Conservation (phyloP, 495 filamentous ascomycete genomes). For the Penicillium egyptiacum region DNA sequence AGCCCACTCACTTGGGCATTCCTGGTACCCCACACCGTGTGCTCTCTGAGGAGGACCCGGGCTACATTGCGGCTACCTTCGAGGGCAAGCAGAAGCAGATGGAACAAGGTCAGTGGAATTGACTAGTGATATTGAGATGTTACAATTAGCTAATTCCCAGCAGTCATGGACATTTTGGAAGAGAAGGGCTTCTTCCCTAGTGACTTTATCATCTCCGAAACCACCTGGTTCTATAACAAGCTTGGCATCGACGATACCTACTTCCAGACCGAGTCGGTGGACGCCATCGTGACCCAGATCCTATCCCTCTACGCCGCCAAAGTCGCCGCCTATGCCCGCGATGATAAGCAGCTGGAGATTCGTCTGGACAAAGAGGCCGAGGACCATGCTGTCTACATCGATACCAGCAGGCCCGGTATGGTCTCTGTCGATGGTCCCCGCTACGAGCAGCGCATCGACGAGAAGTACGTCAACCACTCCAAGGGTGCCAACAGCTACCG, state of each 20-base stretch:
- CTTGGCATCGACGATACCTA: slow-evolving; percentile 99
- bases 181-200: slow-evolving; percentile 83
- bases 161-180: slow-evolving; percentile 72
- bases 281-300: slow-evolving; percentile 88
- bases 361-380: slow-evolving; percentile 89
- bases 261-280: slow-evolving; percentile 87
- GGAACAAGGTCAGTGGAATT: slow-evolving; percentile 65
- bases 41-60: slow-evolving; percentile 85
- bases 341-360: slow-evolving; percentile 92
- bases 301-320: slow-evolving; percentile 97
- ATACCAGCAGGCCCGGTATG: slow-evolving; percentile 88
- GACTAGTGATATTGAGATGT: background rate
- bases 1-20: slow-evolving; percentile 86
- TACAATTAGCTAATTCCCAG: slow-evolving; percentile 10
- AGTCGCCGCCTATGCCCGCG: slow-evolving; percentile 88
- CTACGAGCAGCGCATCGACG: slow-evolving; percentile 91
- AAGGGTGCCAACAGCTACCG: slow-evolving; percentile 71
- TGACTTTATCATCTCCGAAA: slow-evolving; percentile 79
- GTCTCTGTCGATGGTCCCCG: slow-evolving; percentile 71
- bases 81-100: slow-evolving; percentile 94
- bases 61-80: slow-evolving; percentile 93
- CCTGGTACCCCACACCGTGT: slow-evolving; percentile 62
- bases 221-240: slow-evolving; percentile 95
- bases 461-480: slow-evolving; percentile 84
- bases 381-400: slow-evolving; percentile 98